Evolutionary conservation across 352 stramenopile species (phyloP), one percentile per base, ranked within the genome.

Genomic region (Peronospora farinosa): DNA sequence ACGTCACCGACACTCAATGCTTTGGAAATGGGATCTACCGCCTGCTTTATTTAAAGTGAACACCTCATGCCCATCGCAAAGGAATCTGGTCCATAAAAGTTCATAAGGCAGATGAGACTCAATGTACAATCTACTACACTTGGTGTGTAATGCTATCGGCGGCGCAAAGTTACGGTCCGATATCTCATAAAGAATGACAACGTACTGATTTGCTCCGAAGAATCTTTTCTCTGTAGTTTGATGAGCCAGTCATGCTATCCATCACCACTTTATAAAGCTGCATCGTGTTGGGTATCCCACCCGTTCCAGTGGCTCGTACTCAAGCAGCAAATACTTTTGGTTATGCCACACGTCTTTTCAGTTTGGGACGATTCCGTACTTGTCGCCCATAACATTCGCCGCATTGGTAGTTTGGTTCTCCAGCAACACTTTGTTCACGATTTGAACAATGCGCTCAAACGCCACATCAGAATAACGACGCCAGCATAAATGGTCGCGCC

Each of bases 361-460:
- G 10, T 12, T 32, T 2, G 8, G 8, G 3, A 11, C 28, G 7
- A 7, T 32, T 32, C 2, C 28, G 28, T 32, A 32, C 8, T 32
- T 32, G 28, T 32, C 28, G 10, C 28, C 1, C 10, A 3, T 12
- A 12, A 12, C 28, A 12, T 3, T 7, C 1, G 10, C 10, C 3
- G 10, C 28, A 12, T 32, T 32, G 12, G 28, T 32, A 11, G 28
- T 32, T 7, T 37, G 31, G 7, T 55, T 47, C 40, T 82, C 61
- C 4, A 25, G 15, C 11, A 89, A 17, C 5, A 87, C 76, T 58
- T 77, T 80, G 17, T 74, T 45, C 7, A 72, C 74, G 37, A 87
- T 80, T 40, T 65, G 53, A 17, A 87, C 72, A n/a, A 91, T 66
- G 30, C 74, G 66, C 37, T 89, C 80, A 44, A 92, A 93, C 17